phyloP scores from a whole-genome alignment of 2,329 filamentous ascomycete genomes.

The Septoria petroselini region DNA sequence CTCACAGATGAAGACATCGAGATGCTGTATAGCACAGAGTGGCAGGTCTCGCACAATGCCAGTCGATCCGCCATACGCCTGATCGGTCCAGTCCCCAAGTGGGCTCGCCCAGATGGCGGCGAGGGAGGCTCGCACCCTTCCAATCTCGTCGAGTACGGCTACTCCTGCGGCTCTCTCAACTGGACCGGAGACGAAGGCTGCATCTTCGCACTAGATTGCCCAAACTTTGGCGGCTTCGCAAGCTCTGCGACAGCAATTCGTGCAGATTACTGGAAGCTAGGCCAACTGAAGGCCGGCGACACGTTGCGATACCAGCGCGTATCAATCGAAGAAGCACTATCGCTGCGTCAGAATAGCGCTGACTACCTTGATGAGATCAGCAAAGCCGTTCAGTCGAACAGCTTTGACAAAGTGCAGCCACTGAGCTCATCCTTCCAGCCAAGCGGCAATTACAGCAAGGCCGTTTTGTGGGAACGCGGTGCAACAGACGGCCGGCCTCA shows the following conservation, averaged over 20 bases:
- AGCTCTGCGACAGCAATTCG: conserved; percentile 55
- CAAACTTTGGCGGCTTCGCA: conserved; percentile 61
- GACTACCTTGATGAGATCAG: conserved; percentile 47
- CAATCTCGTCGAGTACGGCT: conserved; percentile 56
- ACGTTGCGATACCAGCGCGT: conserved; percentile 51
- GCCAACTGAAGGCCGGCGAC: conserved; percentile 60
- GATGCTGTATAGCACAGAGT: conserved; percentile 57
- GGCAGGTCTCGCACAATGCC: conserved; percentile 61
- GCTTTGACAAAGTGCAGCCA: conserved; percentile 37
- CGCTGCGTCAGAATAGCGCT: conserved; percentile 44
- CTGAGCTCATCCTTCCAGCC: conserved; percentile 30
- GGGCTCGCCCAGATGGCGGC: conserved; percentile 58
- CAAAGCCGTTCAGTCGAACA: conserved; percentile 39
- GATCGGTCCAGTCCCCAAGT: conserved; percentile 57
- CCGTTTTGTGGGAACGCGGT: conserved; percentile 34
- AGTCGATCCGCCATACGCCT: conserved; percentile 60
- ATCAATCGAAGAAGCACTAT: conserved; percentile 53
- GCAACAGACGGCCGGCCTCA: conserved; percentile 32
- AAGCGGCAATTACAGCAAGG: conserved; percentile 30
- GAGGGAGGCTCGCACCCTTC: conserved; percentile 61
- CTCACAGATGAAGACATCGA: conserved; percentile 52
- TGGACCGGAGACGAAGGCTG: conserved; percentile 61
- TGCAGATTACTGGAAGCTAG: conserved; percentile 60
- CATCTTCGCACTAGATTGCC: conserved; percentile 59
- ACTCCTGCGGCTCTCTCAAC: conserved; percentile 57